phyloP scores from a whole-genome alignment of 2,329 filamentous ascomycete species.

The Exophiala bonariae region DNA sequence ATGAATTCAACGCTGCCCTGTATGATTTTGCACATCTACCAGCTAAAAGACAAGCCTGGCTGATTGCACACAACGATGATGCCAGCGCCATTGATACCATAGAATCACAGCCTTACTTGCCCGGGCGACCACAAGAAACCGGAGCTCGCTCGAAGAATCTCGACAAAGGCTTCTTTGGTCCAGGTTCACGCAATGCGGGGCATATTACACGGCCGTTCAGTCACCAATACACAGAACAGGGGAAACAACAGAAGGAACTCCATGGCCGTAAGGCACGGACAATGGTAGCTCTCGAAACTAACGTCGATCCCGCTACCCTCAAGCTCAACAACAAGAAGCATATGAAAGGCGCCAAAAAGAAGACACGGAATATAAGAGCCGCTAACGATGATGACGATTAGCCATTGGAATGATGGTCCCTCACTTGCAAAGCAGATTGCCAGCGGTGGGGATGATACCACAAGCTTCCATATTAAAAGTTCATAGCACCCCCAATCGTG shows the following conservation, averaged over 20 bases:
- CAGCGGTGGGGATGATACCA: too few species aligned
- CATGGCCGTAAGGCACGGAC: constrained; percentile 78
- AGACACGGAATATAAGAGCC: constrained; percentile 55
- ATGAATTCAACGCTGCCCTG: constrained; percentile 82
- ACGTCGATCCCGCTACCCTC: constrained; percentile 78
- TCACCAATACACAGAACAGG: constrained; percentile 84
- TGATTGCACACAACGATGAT: constrained; percentile 50
- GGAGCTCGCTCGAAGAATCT: constrained; percentile 75
- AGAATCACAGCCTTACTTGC: constrained; percentile 32
- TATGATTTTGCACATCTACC: constrained; percentile 83
- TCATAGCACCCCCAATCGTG: too few species aligned
- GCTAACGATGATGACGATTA: constrained; percentile 39
- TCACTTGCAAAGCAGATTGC: too few species aligned
- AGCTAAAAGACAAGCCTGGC: constrained; percentile 70
- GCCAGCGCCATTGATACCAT: constrained; percentile 40
- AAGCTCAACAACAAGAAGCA: constrained; percentile 79
- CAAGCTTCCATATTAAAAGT: too few species aligned
- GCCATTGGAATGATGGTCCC: too few species aligned
- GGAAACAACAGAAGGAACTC: constrained; percentile 65
- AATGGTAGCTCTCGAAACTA: constrained; percentile 80
- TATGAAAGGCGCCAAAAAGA: constrained; percentile 75
- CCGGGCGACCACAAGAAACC: constrained; percentile 10
- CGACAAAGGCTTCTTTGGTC: constrained; percentile 86
- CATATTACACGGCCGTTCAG: constrained; percentile 81
- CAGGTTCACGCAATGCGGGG: constrained; percentile 55